These are phyloP conservation scores for Eucalyptus rudis DNA, from an alignment of 345 rosid species.

Conservation along the genomic window DNA sequence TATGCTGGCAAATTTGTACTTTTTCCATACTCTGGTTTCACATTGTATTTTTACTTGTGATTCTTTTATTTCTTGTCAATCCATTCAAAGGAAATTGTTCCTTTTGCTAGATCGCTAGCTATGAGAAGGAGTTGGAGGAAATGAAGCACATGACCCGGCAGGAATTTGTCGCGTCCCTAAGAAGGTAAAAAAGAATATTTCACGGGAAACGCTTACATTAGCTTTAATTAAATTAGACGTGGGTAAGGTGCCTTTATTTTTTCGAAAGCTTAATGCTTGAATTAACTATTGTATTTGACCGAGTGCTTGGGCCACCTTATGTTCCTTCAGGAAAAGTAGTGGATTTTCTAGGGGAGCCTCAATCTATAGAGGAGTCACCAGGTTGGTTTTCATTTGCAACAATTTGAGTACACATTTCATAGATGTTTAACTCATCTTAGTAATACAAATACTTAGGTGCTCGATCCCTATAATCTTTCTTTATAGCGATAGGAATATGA, in stretches of 20 bases:
- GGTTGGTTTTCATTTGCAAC: slow-evolving; percentile 18
- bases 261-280: neutral
- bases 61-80: neutral
- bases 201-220: neutral
- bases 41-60: neutral
- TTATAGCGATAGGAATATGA: neutral
- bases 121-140: slow-evolving; percentile 78
- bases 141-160: slow-evolving; percentile 94
- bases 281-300: neutral
- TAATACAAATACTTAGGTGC: neutral
- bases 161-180: slow-evolving; percentile 87
- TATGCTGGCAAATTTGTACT: neutral
- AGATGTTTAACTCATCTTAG: neutral
- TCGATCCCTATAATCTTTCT: neutral
- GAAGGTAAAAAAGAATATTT: slow-evolving; percentile 35
- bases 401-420: neutral
- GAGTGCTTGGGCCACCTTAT: neutral
- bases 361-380: slow-evolving; percentile 91
- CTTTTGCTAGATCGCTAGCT: slow-evolving; percentile 38
- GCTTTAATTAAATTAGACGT: neutral
- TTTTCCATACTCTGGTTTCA: neutral
- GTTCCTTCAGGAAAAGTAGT: slow-evolving; percentile 61
- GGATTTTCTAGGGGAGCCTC: slow-evolving; percentile 99
- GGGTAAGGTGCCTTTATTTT: neutral
- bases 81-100: neutral